Evolutionary conservation across 192 early-diverging fungal species (phyloP), one percentile per base, ranked within the genome.

Genomic region (Umbelopsis sp.): DNA sequence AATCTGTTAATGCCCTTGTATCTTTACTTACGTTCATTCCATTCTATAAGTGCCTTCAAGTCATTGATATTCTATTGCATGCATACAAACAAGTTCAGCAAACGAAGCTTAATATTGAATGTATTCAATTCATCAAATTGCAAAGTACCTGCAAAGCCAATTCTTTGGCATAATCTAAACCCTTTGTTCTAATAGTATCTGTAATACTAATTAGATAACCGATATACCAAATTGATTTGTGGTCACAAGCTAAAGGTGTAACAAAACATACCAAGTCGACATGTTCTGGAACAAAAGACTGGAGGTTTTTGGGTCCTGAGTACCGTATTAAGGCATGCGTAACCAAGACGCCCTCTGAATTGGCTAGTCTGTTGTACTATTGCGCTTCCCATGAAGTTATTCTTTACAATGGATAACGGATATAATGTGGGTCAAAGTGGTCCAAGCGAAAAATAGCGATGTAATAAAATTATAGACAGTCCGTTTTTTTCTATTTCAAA

Each of bases 261-360:
- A 0, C 15, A 30, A 4, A 16, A n/a, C 21, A 27, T 74, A 74
- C 73, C 73, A 25, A 85, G 21, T 4, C 81, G 74, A 49, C 82
- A 83, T 33, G 81, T 83, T 23, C 84, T 69, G 10, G 81, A 79
- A 50, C 70, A 78, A 71, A 85, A 85, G 13, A 85, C 71, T 30
- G 81, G 48, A 12, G 81, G 81, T n/a, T 80, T 79, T 68, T 81
- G 80, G 9, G 49, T 73, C 44, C 84, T 75, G 22, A 85, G 72
- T 13, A 77, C 47, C 2, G 78, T 85, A 50, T 85, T 85, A 5
- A 85, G 71, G 66, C 84, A 74, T 58, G 83, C 83, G 48, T 85
- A 85, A 11, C 83, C 83, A 18, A 85, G 73, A 18, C 80, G 67
- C 25, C 82, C 82, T 71, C 52, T 70, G 47, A 66, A 80, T 33